A percentile compares a stretch with the other conserved stretches of the same genome.
phyloP scores from a whole-genome alignment of 345 rosid genomes.

The Mercurialis annua region DNA sequence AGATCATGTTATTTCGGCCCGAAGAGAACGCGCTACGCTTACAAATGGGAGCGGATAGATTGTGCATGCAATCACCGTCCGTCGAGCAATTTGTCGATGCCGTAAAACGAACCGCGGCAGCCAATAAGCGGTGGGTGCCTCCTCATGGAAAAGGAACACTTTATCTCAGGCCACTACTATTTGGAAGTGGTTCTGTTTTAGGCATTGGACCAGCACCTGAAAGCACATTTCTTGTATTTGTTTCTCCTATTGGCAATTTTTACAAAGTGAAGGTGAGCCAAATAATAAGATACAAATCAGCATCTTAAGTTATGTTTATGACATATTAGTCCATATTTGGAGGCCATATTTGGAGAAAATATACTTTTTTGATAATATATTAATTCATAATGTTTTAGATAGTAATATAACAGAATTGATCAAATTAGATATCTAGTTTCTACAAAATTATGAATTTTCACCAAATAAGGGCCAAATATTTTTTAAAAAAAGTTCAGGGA shows the following conservation, averaged over 20 bases:
- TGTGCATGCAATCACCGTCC: constrained; percentile 58
- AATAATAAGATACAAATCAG: too few species aligned
- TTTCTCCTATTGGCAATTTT: constrained; percentile 40
- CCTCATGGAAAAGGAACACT: constrained; percentile 77
- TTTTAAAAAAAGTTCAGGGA: too few species aligned
- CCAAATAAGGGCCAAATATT: too few species aligned
- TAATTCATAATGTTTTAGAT: too few species aligned
- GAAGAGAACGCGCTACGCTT: constrained; percentile 39
- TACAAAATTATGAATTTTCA: too few species aligned
- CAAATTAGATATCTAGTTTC: too few species aligned
- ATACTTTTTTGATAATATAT: too few species aligned
- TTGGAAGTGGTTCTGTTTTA: constrained; percentile 69
- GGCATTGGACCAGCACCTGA: constrained; percentile 77
- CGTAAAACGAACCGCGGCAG: constrained; percentile 47
- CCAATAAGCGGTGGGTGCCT: constrained; percentile 54
- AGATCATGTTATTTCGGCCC: constrained; percentile 29
- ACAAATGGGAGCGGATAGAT: constrained; percentile 51
- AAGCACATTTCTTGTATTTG: constrained; percentile 61
- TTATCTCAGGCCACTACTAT: constrained; percentile 77
- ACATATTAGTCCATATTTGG: too few species aligned
- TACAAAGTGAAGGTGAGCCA: constrained; percentile 25
- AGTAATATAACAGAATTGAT: not conserved
- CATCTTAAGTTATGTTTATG: too few species aligned
- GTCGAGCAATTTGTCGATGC: constrained; percentile 51
- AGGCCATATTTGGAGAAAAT: too few species aligned